A percentile compares a stretch with the other conserved stretches of the same genome.
These are phyloP conservation scores for Voacanga thouarsii DNA, from an alignment of 257 asterid genomes.

Conservation along the genomic window DNA sequence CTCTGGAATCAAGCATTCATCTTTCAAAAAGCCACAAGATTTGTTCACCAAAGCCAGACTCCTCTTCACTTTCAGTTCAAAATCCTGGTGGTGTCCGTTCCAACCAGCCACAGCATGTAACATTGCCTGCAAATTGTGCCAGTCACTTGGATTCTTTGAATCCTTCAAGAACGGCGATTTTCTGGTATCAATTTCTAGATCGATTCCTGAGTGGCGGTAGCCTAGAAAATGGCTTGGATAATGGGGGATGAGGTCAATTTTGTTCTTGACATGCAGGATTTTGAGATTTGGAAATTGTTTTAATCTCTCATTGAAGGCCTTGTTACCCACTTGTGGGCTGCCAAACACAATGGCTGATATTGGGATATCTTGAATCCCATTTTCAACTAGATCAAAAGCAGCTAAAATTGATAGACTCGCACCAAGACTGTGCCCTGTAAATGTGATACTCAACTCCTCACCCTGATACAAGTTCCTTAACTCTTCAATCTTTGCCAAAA, in stretches of 20 bases:
- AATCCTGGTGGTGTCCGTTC: constrained; percentile 50
- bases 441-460: constrained; percentile 51
- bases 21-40: constrained; percentile 55
- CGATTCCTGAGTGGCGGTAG: constrained; percentile 41
- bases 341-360: constrained; percentile 66
- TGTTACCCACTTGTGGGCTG: constrained; percentile 73
- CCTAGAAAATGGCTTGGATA: constrained; percentile 55
- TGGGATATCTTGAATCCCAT: constrained; percentile 60
- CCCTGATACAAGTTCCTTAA: constrained; percentile 34
- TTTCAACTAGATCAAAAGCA: constrained; percentile 67
- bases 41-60: constrained; percentile 71
- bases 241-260: constrained; percentile 57
- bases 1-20: constrained; percentile 63
- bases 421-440: constrained; percentile 78
- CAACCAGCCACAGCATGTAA: constrained; percentile 74
- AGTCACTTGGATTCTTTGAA: constrained; percentile 53
- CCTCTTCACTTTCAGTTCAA: constrained; percentile 63
- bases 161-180: constrained; percentile 58
- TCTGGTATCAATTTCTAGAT: constrained; percentile 51
- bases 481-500: constrained; percentile 32
- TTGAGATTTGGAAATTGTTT: constrained; percentile 40
- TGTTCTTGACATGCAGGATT: constrained; percentile 55
- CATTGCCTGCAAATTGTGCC: constrained; percentile 82
- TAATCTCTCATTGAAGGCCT: constrained; percentile 39
- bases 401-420: constrained; percentile 56